Base-by-base conservation (phyloP, 75 land plant species). In the Isoetes taiwanensis region DNA sequence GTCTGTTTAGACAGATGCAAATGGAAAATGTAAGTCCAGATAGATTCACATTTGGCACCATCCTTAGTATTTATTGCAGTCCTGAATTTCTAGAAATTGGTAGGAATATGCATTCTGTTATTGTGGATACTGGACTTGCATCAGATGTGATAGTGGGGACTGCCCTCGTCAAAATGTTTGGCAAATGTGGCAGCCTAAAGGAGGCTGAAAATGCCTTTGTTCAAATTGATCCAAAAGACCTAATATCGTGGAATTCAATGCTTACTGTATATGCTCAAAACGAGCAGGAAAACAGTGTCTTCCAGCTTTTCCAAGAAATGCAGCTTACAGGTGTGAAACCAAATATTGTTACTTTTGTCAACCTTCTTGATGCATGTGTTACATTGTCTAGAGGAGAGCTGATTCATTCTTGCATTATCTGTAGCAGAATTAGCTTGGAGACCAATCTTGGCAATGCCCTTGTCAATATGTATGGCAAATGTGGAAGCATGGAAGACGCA, bases 231-330 rank as follows among this genome's bases (percentile, higher is more conserved):
- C 0, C 1, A 12, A 53, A 42, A 28, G 68, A 34, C 19, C 54
- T 62, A 23, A 74, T 76, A 17, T 72, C 79, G 9, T 80, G 79
- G 76, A 80, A 76, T 68, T 57, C 72, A 0, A 73, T 80, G 43
- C 66, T 80, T 32, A 70, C 61, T 2, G 61, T 43, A 3, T 58
- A 37, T 24, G 38, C 38, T 37, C 38, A 37, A 14, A 37, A 14
- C 38, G 38, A 14, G 38, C 38, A 37, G 14, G 38, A 9, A 9
- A 37, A 37, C 11, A 9, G 11, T 14, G 38, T 14, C 11, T 9
- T 37, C 38, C 38, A 37, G 38, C 38, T 37, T 14, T 37, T 37
- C 11, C 9, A 9, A 14, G 11, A 9, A 9, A 37, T 37, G 38
- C 11, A 37, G 11, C 14, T 37, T 9, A 14, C 9, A 37, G 38